Evolutionary conservation across 768 basidiomycete species (phyloP), one percentile per base, ranked within the genome.

Genomic region (Lactifluus volemus): DNA sequence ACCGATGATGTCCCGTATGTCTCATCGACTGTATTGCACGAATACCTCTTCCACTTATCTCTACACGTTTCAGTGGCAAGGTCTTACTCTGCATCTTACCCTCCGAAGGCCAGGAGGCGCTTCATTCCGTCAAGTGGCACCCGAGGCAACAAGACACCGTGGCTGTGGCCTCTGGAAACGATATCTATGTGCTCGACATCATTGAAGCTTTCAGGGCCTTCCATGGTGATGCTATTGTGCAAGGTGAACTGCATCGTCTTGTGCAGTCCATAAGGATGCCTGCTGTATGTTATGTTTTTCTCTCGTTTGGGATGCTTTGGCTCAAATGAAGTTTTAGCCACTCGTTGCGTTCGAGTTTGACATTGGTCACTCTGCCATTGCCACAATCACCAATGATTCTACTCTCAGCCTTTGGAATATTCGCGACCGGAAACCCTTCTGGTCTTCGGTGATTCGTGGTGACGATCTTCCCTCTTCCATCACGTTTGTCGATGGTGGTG

Each of bases 61-160:
- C 30, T 63, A 53, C 45, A 59, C 47, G 47, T 49, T 68, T 36
- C 62, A 89, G 88, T 52, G 88, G 88, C 41, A 77, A 78, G 55
- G 71, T 89, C 49, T 72, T 89, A 61, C 77, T 90, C 14, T 91
- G 88, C 65, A 80, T 90, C 29, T 77, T 80, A 38, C 88, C 90
- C 10, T 77, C 85, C 9, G 74, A 76, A 34, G 78, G 80, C 55
- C 69, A 72, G 17, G 83, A 87, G 50, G 82, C 84, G 29, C 77
- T 92, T 34, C 88, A 87, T 64, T 82, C 88, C 12, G 90, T 92
- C 60, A 92, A 92, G 70, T 92, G 91, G 91, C 88, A 93, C 67
- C 88, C 90, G 12, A 89, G 87, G 70, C 84, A 92, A 59, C 78
- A 82, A 3, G 86, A 90, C 69, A 85, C 82, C 10, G 77, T 92